Conservation (phyloP, 208 protist genomes). For the Trichomonas vaginalis region DNA sequence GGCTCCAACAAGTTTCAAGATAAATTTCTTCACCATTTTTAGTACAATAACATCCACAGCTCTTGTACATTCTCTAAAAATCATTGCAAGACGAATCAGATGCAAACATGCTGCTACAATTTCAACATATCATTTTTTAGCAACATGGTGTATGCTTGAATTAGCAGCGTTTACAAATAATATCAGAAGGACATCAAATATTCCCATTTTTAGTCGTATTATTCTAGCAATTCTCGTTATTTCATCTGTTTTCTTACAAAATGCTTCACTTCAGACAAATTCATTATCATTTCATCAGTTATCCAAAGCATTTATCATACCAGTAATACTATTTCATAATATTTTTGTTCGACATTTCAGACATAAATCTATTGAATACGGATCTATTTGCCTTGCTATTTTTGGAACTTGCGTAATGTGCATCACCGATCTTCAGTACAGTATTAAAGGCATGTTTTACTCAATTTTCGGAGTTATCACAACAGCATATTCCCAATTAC, state of each 20-base stretch:
- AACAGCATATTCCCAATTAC: constrained; percentile 23
- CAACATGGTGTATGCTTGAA: neutral
- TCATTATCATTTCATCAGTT: constrained; percentile 31
- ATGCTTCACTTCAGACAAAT: constrained; percentile 19
- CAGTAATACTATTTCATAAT: constrained; percentile 12
- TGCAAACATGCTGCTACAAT: neutral
- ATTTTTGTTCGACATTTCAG: neutral
- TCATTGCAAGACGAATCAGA: neutral
- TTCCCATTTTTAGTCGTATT: neutral
- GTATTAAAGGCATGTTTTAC: constrained; percentile 15
- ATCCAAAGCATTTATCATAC: constrained; percentile 24
- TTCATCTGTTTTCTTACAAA: neutral
- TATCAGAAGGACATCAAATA: neutral
- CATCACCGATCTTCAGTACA: constrained; percentile 22
- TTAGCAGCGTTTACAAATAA: neutral
- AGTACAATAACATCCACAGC: neutral
- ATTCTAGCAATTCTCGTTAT: neutral
- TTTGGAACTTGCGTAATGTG: constrained; percentile 1
- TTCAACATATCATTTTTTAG: constrained; percentile 1
- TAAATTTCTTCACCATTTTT: neutral
- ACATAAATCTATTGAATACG: neutral
- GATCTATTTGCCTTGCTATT: constrained; percentile 15
- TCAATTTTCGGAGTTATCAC: constrained; percentile 16
- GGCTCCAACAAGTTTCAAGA: neutral
- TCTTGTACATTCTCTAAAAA: neutral